Evolutionary conservation across 768 basidiomycete genomes (phyloP).

Genomic region (Russula olivacea): DNA sequence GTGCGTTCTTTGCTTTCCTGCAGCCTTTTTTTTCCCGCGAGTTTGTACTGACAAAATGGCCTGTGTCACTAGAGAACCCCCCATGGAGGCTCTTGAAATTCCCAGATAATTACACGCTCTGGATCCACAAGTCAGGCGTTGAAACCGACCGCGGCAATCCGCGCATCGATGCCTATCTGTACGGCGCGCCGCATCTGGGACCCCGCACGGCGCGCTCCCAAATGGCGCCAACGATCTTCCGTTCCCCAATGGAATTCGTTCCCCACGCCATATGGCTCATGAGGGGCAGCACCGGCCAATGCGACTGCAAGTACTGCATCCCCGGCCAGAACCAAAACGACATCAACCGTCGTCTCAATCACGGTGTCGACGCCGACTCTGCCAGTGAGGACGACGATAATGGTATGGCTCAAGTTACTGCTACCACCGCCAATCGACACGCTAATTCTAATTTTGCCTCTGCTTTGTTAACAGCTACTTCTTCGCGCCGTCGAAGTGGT

Average conservation of each 20-base stretch:
- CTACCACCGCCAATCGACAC: not conserved
- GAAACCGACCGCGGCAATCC: constrained; percentile 7
- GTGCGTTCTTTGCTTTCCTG: not conserved
- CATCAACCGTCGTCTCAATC: not conserved
- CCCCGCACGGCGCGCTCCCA: not conserved
- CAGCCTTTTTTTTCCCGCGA: not conserved
- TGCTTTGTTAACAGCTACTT: too few species aligned
- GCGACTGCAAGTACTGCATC: constrained; percentile 10
- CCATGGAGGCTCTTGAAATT: constrained; percentile 6
- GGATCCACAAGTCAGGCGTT: constrained; percentile 13
- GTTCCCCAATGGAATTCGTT: constrained; percentile 23
- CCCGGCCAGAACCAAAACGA: constrained; percentile 3
- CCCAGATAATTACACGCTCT: constrained; percentile 12
- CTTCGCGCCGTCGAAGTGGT: not conserved
- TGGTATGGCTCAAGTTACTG: too few species aligned
- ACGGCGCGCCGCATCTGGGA: constrained; percentile 2
- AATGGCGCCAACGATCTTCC: not conserved
- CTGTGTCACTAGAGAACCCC: not conserved
- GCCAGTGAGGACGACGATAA: not conserved
- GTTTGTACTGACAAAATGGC: not conserved
- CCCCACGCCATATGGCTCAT: constrained; percentile 25
- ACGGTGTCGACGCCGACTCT: not conserved
- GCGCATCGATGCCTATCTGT: constrained; percentile 10
- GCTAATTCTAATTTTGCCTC: too few species aligned
- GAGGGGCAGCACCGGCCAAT: not conserved